These are phyloP conservation scores for Drechslerella dactyloides DNA, from an alignment of 2,329 filamentous ascomycete genomes.

Conservation along the genomic window DNA sequence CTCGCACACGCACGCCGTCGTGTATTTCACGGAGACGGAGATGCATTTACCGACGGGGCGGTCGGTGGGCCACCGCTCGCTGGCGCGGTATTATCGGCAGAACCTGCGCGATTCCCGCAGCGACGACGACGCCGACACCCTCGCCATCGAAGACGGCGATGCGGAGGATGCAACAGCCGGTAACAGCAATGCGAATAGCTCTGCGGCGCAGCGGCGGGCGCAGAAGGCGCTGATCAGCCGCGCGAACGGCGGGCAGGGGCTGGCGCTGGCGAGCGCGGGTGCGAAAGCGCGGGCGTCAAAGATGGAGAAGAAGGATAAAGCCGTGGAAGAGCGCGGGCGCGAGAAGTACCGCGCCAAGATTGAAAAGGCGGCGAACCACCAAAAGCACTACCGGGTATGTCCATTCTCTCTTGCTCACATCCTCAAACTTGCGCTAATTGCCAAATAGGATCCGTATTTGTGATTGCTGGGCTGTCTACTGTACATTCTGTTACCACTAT, in stretches of 20 bases:
- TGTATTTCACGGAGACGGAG: slow-evolving; percentile 87
- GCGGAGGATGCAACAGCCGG: slow-evolving; percentile 59
- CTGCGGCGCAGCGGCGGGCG: slow-evolving; percentile 55
- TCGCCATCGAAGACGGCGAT: slow-evolving; percentile 61
- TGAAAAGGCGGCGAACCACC: slow-evolving; percentile 76
- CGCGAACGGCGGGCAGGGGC: slow-evolving; percentile 74
- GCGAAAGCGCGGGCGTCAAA: slow-evolving; percentile 73
- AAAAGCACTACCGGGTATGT: slow-evolving; percentile 64
- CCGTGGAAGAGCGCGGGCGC: slow-evolving; percentile 68
- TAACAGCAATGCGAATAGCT: slow-evolving; percentile 39
- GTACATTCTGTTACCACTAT: no score
- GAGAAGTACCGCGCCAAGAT: slow-evolving; percentile 72
- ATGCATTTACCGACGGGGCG: slow-evolving; percentile 89
- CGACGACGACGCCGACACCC: slow-evolving; percentile 63
- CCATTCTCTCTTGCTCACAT: not conserved
- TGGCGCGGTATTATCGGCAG: slow-evolving; percentile 88
- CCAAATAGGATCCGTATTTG: slow-evolving; percentile 36
- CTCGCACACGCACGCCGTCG: slow-evolving; percentile 72
- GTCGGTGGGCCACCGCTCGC: slow-evolving; percentile 84
- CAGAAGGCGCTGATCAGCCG: slow-evolving; percentile 69
- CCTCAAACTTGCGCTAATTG: slow-evolving; percentile 3
- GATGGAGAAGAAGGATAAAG: slow-evolving; percentile 72
- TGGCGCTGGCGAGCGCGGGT: slow-evolving; percentile 76
- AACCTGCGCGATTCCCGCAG: slow-evolving; percentile 69
- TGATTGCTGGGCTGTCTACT: no score